phyloP scores from a whole-genome alignment of 306 rosid species.

The Sphenostylis stenocarpa region DNA sequence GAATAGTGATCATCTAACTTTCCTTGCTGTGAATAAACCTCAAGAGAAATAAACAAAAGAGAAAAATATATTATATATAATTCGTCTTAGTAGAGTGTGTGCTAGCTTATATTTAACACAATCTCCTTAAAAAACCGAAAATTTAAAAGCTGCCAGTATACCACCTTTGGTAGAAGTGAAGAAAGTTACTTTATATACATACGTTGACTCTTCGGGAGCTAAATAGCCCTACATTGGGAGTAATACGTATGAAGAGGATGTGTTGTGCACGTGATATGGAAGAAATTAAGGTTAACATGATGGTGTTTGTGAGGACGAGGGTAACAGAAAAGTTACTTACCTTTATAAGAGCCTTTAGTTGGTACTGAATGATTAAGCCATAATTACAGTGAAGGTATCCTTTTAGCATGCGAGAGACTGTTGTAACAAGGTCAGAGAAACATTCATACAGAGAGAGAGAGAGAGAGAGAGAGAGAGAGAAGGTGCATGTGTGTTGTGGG shows the following conservation, averaged over 20 bases:
- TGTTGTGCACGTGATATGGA: neutral
- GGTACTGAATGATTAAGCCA: conserved; percentile 58
- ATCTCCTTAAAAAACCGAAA: neutral
- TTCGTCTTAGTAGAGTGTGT: neutral
- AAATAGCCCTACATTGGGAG: neutral
- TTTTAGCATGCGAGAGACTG: conserved; percentile 36
- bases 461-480: neutral
- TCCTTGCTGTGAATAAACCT: neutral
- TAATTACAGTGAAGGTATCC: conserved; percentile 41
- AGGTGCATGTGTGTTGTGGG: conserved; percentile 26
- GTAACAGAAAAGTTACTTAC: conserved; percentile 45
- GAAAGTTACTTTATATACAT: neutral
- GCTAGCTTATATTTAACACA: neutral
- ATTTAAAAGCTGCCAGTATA: neutral
- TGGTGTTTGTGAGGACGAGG: neutral
- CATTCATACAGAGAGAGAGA: neutral
- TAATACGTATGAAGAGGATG: neutral
- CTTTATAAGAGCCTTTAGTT: conserved; percentile 46
- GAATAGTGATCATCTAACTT: neutral
- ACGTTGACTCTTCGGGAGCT: neutral
- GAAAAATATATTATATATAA: neutral
- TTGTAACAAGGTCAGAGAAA: conserved; percentile 20
- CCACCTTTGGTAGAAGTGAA: neutral
- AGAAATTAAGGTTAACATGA: conserved; percentile 15
- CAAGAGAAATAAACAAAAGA: neutral